Conservation (phyloP, 768 basidiomycete species). For the Lactarius sp. region DNA sequence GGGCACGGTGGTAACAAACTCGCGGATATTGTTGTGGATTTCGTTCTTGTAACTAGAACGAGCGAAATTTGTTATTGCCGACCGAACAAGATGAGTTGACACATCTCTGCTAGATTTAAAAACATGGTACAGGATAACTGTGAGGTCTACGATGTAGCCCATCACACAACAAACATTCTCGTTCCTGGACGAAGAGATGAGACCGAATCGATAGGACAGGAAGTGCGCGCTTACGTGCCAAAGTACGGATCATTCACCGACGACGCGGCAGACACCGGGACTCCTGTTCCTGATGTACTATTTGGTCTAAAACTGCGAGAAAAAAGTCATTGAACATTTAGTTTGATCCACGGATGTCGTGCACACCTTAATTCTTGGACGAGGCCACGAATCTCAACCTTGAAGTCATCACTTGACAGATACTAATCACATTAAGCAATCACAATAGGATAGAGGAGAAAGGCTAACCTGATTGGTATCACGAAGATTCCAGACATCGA, state of each 20-base stretch:
- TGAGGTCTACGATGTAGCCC: conserved; percentile 14
- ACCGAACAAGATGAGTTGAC: neutral
- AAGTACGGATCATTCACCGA: neutral
- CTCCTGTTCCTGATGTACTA: neutral
- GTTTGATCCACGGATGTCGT: neutral
- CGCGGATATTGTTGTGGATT: neutral
- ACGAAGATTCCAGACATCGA: conserved; percentile 3
- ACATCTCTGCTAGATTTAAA: neutral
- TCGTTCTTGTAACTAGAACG: neutral
- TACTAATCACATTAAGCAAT: neutral
- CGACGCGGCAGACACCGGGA: too few species aligned
- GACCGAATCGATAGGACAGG: neutral
- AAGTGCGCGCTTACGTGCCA: neutral
- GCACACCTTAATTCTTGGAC: conserved; percentile 1
- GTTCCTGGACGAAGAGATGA: neutral
- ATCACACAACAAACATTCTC: conserved; percentile 6
- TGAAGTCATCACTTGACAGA: neutral
- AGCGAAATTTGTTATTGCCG: neutral
- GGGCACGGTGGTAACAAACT: neutral
- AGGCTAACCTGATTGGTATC: neutral
- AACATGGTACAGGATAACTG: neutral
- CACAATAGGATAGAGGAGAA: neutral
- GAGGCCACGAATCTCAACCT: neutral
- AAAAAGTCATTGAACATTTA: neutral
- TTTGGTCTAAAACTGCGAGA: too few species aligned